Evolutionary conservation across 2,329 filamentous ascomycete species (phyloP), one percentile per base, ranked within the genome.

Genomic region (Alternaria conjuncta): DNA sequence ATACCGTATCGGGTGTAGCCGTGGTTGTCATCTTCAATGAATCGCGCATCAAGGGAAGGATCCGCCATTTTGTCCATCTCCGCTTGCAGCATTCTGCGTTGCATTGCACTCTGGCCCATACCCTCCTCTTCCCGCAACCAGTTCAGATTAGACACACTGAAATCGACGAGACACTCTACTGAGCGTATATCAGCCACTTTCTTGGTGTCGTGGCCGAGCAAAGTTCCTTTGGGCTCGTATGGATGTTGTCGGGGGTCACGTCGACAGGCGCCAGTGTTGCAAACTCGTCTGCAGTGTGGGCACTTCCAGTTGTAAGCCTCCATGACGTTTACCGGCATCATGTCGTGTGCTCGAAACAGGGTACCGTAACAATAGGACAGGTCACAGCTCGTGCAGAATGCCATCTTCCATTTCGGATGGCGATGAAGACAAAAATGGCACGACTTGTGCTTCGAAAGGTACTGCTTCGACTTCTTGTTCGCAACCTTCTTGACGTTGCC

Each of bases 341-440:
- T 88, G 77, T 98, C 95, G 74, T 97, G 97, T 1, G 93, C 94
- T 59, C 96, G 87, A 81, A 94, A 98, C 2, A 99, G 85, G 15
- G 91, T 91, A n/a, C 95, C 95, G 75, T 96, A 99, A 78, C 96
- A 98, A 77, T 96, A 99, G 0, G 88, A 88, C 59, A 92, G 85
- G 12, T 86, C 84, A 74, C 96, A 98, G 9, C 86, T 87, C 0
- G 89, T 89, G 79, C 96, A 99, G 55, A 89, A 87, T 3, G 93
- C 93, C 66, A 97, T 88, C 73, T 93, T 94, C 88, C 96, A 97
- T 20, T 86, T 89, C 55, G 92, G 90, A 72, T 97, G 93, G 46
- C 89, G 87, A 75, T 92, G 88, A 61, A 88, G 88, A 79, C 95
- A 97, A 9, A 96, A 90, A 77, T 98, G 96, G 73, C 96, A 98